phyloP scores from a whole-genome alignment of 2,329 filamentous ascomycete species.

The Lasiodiplodia gonubiensis region DNA sequence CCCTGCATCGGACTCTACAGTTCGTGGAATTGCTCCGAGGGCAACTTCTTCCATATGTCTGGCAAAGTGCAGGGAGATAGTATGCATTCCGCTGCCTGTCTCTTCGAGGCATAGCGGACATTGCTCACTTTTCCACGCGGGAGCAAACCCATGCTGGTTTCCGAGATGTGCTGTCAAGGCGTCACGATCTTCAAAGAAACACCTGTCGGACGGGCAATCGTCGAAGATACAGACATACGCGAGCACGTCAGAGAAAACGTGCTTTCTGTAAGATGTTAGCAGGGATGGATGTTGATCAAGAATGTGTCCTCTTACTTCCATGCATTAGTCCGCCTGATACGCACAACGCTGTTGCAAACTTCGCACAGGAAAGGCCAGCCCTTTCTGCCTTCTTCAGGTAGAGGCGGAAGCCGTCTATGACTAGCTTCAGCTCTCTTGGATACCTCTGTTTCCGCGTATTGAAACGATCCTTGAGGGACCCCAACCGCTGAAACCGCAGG shows the following conservation, averaged over 20 bases:
- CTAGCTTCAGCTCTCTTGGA: constrained; percentile 32
- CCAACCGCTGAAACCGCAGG: background rate
- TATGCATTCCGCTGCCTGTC: constrained; percentile 31
- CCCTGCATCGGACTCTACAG: constrained; percentile 31
- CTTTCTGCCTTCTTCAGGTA: constrained; percentile 32
- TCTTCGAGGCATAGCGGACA: constrained; percentile 34
- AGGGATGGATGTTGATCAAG: background rate
- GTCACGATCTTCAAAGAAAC: constrained; percentile 31
- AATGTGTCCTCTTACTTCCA: constrained; percentile 34
- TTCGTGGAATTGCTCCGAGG: constrained; percentile 32
- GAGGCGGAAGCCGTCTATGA: constrained; percentile 32
- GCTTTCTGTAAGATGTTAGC: constrained; percentile 31
- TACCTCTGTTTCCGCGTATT: constrained; percentile 34
- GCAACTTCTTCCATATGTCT: constrained; percentile 39
- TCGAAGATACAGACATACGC: constrained; percentile 35
- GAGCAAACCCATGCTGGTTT: constrained; percentile 32
- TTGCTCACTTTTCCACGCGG: constrained; percentile 31
- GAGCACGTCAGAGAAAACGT: constrained; percentile 35
- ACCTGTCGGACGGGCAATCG: constrained; percentile 30
- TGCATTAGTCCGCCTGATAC: constrained; percentile 31
- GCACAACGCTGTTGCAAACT: constrained; percentile 33
- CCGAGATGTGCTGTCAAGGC: constrained; percentile 34
- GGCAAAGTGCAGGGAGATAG: constrained; percentile 33
- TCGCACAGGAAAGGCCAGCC: constrained; percentile 35
- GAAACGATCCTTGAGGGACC: background rate